Evolutionary conservation across 148 eudicot species (phyloP).

Genomic region (Arctostaphylos glauca): DNA sequence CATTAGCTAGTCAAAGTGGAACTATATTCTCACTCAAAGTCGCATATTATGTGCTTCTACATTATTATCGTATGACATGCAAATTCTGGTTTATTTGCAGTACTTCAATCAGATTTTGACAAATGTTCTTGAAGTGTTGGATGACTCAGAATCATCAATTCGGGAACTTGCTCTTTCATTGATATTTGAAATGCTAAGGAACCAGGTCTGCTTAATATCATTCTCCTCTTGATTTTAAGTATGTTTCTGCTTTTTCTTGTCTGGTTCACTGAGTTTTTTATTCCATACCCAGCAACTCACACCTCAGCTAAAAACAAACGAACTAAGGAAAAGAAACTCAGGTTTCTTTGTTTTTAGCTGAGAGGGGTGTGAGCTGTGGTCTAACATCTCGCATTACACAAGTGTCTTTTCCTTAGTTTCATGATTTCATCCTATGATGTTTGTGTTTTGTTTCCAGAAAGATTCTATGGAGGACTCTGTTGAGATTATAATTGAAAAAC

Average conservation of each 20-base stretch:
- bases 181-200: constrained; percentile 84
- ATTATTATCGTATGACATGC: not conserved
- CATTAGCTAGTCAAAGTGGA: not conserved
- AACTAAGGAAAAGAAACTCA: not conserved
- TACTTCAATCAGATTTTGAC: constrained; percentile 85
- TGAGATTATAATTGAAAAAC: constrained; percentile 88
- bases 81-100: constrained; percentile 18
- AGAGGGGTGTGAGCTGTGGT: too few relatives aligned
- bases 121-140: constrained; percentile 76
- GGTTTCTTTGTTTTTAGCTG: not conserved
- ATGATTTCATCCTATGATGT: not conserved
- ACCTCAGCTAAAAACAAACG: not conserved
- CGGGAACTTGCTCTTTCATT: constrained; percentile 66
- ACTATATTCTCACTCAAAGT: not conserved
- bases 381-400: not conserved
- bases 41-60: not conserved
- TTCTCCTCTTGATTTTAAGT: not conserved
- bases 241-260: not conserved
- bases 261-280: not conserved
- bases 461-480: constrained; percentile 85
- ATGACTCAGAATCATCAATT: constrained; percentile 68
- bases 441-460: constrained; percentile 49
- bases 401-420: constrained; percentile 1
- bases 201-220: constrained; percentile 27
- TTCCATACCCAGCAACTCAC: not conserved